phyloP scores from a whole-genome alignment of 768 basidiomycete genomes.

The Hygrophorus russula region DNA sequence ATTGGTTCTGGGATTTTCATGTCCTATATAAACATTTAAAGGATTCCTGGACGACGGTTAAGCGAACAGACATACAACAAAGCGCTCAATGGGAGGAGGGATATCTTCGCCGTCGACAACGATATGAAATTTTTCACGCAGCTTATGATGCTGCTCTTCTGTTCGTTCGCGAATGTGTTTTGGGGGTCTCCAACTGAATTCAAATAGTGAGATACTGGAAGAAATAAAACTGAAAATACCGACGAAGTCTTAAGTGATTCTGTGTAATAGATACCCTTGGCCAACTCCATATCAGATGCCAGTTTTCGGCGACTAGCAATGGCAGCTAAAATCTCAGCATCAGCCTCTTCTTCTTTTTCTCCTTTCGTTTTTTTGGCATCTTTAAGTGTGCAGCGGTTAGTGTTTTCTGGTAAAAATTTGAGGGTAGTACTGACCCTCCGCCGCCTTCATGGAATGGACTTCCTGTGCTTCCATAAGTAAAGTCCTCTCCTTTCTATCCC shows the following conservation, averaged over 20 bases:
- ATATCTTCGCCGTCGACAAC: conserved; percentile 89
- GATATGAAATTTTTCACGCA: conserved; percentile 90
- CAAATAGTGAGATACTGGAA: conserved; percentile 3
- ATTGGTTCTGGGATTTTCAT: conserved; percentile 96
- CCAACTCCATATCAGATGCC: conserved; percentile 86
- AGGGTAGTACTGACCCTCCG: conserved; percentile 45
- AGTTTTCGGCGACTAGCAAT: conserved; percentile 87
- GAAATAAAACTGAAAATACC: conserved; percentile 2
- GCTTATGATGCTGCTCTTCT: conserved; percentile 54
- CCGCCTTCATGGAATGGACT: conserved; percentile 74
- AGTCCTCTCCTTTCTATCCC: conserved; percentile 74
- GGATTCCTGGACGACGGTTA: conserved; percentile 3
- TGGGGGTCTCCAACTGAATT: conserved; percentile 77
- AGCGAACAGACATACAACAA: conserved; percentile 38
- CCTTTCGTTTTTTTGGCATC: conserved; percentile 82
- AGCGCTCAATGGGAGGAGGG: conserved; percentile 87
- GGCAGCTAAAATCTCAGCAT: conserved; percentile 85
- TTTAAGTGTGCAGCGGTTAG: conserved; percentile 10
- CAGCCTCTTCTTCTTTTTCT: conserved; percentile 81
- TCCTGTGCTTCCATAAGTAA: conserved; percentile 91
- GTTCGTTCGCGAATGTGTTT: conserved; percentile 65
- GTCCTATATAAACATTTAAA: conserved; percentile 40
- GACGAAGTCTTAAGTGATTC: conserved; percentile 79
- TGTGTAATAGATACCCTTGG: conserved; percentile 85
- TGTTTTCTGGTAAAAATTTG: background rate